Percentiles rank a stretch among this genome's conserved stretches.
Evolutionary conservation across 1,284 basidiomycete genomes (phyloP).

Genomic region (Boletus hoseneyae): DNA sequence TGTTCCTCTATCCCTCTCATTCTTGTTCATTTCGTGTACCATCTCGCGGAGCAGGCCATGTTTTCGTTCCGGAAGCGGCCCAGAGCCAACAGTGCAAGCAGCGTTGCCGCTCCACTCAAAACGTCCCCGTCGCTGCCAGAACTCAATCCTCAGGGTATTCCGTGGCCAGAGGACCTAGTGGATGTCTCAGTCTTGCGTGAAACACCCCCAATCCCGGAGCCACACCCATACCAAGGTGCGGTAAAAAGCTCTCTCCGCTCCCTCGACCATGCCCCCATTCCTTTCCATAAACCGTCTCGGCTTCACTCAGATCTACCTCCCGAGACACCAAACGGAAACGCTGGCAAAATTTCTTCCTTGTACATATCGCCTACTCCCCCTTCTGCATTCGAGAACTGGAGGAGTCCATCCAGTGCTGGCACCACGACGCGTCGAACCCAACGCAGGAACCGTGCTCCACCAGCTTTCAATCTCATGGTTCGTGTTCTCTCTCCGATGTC

Average conservation of each 20-base stretch:
- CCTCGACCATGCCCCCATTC: conserved; percentile 49
- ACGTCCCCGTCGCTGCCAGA: conserved; percentile 74
- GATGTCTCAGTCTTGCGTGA: conserved; percentile 61
- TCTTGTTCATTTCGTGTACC: conserved; percentile 24
- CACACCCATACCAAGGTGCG: conserved; percentile 53
- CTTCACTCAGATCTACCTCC: conserved; percentile 39
- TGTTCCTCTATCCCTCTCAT: conserved; percentile 20
- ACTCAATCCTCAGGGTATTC: conserved; percentile 65
- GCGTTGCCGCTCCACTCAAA: conserved; percentile 40
- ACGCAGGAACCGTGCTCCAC: conserved; percentile 59
- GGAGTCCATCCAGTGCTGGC: conserved; percentile 38
- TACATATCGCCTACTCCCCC: conserved; percentile 60
- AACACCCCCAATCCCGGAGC: conserved; percentile 34
- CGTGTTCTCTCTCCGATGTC: background rate
- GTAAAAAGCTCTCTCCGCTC: conserved; percentile 58
- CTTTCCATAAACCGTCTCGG: conserved; percentile 78
- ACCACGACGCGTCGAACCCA: conserved; percentile 50
- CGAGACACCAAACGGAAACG: conserved; percentile 31
- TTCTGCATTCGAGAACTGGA: conserved; percentile 51
- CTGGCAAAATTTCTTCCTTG: conserved; percentile 58
- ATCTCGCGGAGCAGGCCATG: conserved; percentile 41
- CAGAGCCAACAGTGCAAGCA: conserved; percentile 37
- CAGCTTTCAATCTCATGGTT: conserved; percentile 83
- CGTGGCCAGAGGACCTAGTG: conserved; percentile 77
- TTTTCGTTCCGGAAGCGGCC: conserved; percentile 69